Evolutionary conservation across 306 rosid genomes (phyloP).

Genomic region (Lagenaria siceraria): DNA sequence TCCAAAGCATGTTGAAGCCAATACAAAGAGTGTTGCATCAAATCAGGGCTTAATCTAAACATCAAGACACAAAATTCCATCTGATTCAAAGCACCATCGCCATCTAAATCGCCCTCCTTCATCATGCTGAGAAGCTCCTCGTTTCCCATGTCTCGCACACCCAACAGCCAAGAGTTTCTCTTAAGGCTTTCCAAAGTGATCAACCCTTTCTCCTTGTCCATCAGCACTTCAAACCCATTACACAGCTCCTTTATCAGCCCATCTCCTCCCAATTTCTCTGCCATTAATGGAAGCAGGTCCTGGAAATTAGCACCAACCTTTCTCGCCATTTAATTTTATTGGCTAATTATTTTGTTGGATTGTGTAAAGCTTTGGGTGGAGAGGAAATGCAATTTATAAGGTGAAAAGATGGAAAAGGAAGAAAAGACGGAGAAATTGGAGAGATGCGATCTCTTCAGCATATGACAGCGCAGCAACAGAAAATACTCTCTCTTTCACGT

Average conservation of each 20-base stretch:
- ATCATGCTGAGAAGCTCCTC: conserved; percentile 73
- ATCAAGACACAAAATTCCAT: conserved; percentile 95
- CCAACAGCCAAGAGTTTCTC: conserved; percentile 43
- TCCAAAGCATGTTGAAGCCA: conserved; percentile 56
- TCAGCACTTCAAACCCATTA: conserved; percentile 62
- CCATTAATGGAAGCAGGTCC: conserved; percentile 73
- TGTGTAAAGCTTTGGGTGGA: neutral
- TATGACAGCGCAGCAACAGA: conserved; percentile 49
- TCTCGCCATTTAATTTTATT: conserved; percentile 20
- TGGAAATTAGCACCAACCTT: conserved; percentile 22
- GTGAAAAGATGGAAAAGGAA: neutral
- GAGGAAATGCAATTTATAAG: neutral
- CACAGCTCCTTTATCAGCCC: conserved; percentile 77
- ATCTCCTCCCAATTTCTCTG: conserved; percentile 67
- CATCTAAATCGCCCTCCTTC: conserved; percentile 67
- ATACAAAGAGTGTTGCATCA: conserved; percentile 61
- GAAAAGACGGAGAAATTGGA: neutral
- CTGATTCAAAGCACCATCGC: conserved; percentile 60
- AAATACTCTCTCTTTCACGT: conserved; percentile 10
- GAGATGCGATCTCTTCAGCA: conserved; percentile 8
- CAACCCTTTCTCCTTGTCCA: conserved; percentile 65
- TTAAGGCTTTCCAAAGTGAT: conserved; percentile 69
- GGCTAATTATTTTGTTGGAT: neutral
- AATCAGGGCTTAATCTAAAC: conserved; percentile 80
- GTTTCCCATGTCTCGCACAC: conserved; percentile 52